Evolutionary conservation across 202 grass and related monocot genomes (phyloP).

Genomic region (Schoenoplectus tabernaemontani): DNA sequence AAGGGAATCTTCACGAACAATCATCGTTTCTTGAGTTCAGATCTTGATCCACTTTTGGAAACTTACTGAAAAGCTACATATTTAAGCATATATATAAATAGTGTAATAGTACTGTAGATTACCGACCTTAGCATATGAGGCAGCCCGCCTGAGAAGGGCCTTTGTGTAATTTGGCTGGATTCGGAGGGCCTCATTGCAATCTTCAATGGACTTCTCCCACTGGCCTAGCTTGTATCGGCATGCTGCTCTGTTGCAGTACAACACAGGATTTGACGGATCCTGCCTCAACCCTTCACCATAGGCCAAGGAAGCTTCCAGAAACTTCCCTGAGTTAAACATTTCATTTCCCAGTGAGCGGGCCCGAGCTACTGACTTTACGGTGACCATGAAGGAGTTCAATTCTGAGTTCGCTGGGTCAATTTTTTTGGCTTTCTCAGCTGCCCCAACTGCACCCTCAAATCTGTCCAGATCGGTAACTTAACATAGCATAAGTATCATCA

Average conservation of each 20-base stretch:
- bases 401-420: conserved; percentile 59
- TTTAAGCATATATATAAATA: background rate
- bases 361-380: conserved; percentile 59
- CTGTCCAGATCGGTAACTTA: conserved; percentile 37
- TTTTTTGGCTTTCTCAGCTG: conserved; percentile 60
- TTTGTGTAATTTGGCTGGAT: conserved; percentile 90
- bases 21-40: no score
- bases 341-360: conserved; percentile 76
- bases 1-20: no score
- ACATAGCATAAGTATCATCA: conserved; percentile 1
- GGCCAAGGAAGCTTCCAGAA: conserved; percentile 61
- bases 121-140: conserved; percentile 72
- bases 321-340: conserved; percentile 78
- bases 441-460: conserved; percentile 72
- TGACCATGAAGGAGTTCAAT: conserved; percentile 47
- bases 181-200: conserved; percentile 88
- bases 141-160: conserved; percentile 89
- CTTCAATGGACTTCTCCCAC: conserved; percentile 90
- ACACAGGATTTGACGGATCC: conserved; percentile 64
- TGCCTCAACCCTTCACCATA: conserved; percentile 82
- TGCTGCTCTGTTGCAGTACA: conserved; percentile 91
- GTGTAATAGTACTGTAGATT: background rate
- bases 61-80: background rate
- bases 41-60: background rate
- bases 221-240: conserved; percentile 78